Evolutionary conservation across 192 early-diverging fungal species (phyloP).

Genomic region (Polychytrium aggregatum): DNA sequence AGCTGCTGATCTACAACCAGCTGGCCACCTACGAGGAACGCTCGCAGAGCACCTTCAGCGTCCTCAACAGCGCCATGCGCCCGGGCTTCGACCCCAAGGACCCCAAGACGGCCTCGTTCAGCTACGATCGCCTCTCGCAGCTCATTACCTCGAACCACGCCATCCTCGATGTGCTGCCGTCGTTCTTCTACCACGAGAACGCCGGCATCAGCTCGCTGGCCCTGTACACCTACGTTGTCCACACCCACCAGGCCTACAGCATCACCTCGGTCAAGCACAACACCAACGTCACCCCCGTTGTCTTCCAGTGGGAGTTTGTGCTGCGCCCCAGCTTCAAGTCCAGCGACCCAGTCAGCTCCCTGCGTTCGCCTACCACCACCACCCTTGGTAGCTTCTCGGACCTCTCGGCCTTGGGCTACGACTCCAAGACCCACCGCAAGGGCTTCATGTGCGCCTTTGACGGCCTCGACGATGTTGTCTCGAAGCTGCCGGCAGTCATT

Average conservation of each 20-base stretch:
- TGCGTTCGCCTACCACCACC: too few species aligned
- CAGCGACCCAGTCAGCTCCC: slow-evolving; percentile 5
- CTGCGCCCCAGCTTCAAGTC: slow-evolving; percentile 24
- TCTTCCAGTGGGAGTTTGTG: slow-evolving; percentile 40
- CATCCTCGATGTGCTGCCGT: slow-evolving; percentile 88
- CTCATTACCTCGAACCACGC: slow-evolving; percentile 88
- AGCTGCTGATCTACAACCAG: slow-evolving; percentile 86
- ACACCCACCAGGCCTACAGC: slow-evolving; percentile 95
- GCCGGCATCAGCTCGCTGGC: slow-evolving; percentile 65
- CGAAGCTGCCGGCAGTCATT: slow-evolving; percentile 44
- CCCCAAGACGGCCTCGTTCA: slow-evolving; percentile 9
- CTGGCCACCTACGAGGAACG: slow-evolving; percentile 87
- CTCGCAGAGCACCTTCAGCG: slow-evolving; percentile 67
- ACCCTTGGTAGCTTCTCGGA: slow-evolving; percentile 72
- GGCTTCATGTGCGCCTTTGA: slow-evolving; percentile 75
- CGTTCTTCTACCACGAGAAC: slow-evolving; percentile 85
- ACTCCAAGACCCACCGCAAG: slow-evolving; percentile 58
- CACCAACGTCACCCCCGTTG: slow-evolving; percentile 13
- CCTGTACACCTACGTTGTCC: slow-evolving; percentile 91
- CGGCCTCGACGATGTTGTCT: slow-evolving; percentile 59
- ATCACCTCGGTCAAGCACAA: slow-evolving; percentile 63
- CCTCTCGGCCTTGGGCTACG: slow-evolving; percentile 43
- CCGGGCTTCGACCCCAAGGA: background rate
- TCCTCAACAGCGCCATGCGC: slow-evolving; percentile 53
- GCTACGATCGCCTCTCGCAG: slow-evolving; percentile 35